Percentiles rank a stretch among this genome's conserved stretches.
These are phyloP conservation scores for Candida glucosophila DNA, from an alignment of 1,139 yeast genomes.

Conservation along the genomic window DNA sequence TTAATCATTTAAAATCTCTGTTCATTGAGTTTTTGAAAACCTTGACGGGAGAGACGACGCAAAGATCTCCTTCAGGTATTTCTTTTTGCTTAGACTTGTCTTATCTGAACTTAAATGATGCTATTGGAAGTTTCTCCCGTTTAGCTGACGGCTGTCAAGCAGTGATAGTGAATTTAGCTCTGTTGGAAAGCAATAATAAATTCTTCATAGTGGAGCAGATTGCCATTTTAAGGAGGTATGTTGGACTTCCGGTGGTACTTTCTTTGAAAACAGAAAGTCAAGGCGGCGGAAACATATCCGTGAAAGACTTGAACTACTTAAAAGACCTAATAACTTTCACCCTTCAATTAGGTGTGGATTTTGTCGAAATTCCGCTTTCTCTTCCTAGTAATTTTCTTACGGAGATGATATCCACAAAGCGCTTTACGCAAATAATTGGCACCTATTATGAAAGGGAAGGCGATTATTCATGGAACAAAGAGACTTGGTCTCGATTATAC, in stretches of 20 bases:
- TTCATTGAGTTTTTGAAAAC: constrained; percentile 51
- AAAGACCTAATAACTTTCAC: constrained; percentile 52
- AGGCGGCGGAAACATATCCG: constrained; percentile 61
- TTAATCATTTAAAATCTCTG: constrained; percentile 48
- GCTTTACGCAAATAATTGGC: constrained; percentile 66
- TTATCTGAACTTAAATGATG: constrained; percentile 42
- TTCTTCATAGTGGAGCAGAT: constrained; percentile 67
- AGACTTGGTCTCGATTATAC: constrained; percentile 70
- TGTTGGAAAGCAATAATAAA: constrained; percentile 41
- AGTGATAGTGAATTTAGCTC: constrained; percentile 76
- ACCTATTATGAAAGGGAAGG: constrained; percentile 73
- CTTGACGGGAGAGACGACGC: constrained; percentile 50
- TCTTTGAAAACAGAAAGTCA: constrained; percentile 73
- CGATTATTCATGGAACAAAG: constrained; percentile 50
- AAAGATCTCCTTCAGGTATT: constrained; percentile 42
- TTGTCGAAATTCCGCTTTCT: constrained; percentile 45
- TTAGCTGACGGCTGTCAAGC: constrained; percentile 68
- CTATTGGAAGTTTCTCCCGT: constrained; percentile 36
- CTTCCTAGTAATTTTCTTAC: constrained; percentile 24
- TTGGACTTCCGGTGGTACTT: constrained; percentile 71
- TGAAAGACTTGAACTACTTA: constrained; percentile 38
- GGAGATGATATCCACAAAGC: constrained; percentile 29
- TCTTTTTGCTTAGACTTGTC: constrained; percentile 73
- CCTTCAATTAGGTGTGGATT: constrained; percentile 57
- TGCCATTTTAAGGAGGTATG: constrained; percentile 51